Base-by-base conservation (phyloP, 768 basidiomycete genomes). In the button mushroom (Agaricus bisporus) region DNA sequence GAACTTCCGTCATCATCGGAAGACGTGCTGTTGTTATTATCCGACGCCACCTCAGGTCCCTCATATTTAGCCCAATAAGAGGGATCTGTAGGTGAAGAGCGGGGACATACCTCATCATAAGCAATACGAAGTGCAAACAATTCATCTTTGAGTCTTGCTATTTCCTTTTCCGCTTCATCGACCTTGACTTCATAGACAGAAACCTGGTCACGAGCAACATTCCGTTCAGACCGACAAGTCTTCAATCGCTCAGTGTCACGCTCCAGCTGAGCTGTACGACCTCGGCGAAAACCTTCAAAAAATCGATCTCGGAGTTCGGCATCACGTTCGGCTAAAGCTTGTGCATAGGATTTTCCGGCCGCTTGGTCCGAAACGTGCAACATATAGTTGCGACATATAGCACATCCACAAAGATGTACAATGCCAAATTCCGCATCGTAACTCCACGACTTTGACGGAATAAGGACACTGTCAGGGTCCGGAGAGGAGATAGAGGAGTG, bases 101-200 rank as follows among this genome's bases (percentile, higher is more conserved):
- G 32, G 36, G 15, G 43, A 17, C 36, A 17, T 12, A 62, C 14
- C 12, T 61, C 60, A 17, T 62, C 60, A 39, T 60, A 63, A 0
- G 61, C 59, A n/a, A 61, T 44, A 46, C 60, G 60, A 22, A 68
- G 49, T 7, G 63, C 62, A 7, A 61, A 26, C 5, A 67, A 51
- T 7, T 62, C 54, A 39, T 69, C 61, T 39, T 61, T 50, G 17
- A 65, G 45, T 17, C 52, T 49, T 14, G 18, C 5, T 5, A 69
- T 48, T 39, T 66, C 63, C 32, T 58, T 44, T 12, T 58, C 42
- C 11, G 60, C 50, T 12, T 54, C 35, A 15, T 54, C 46, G 7
- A 66, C 51, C 35, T 61, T 56, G 1, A 49, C 54, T 20, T 57
- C 54, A 29, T 59, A 51, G 9, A 48, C 50, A 4, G 52, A 25